phyloP scores from a whole-genome alignment of 129 eudicot species.

The Lactuca saligna region DNA sequence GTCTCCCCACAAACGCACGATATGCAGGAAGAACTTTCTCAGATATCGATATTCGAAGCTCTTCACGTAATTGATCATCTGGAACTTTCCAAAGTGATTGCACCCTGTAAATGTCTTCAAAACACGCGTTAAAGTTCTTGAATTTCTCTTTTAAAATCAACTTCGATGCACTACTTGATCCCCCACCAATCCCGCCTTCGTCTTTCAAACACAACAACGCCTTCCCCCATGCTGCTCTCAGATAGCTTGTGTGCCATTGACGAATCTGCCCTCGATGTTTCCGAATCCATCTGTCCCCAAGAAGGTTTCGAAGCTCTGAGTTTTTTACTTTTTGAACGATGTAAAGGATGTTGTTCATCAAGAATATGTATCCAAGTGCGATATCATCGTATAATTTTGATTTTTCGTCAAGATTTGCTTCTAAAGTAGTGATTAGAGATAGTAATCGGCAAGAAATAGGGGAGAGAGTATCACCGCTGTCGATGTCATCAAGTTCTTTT shows the following conservation, averaged over 20 bases:
- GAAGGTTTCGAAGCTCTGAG: slow-evolving; percentile 73
- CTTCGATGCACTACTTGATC: slow-evolving; percentile 79
- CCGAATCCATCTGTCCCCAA: slow-evolving; percentile 91
- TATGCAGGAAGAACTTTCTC: slow-evolving; percentile 91
- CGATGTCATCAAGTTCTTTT: slow-evolving; percentile 33
- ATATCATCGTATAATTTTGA: slow-evolving; percentile 72
- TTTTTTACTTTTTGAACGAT: slow-evolving; percentile 82
- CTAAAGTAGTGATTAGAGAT: slow-evolving; percentile 61
- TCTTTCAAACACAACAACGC: slow-evolving; percentile 83
- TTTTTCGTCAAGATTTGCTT: slow-evolving; percentile 80
- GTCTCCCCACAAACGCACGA: slow-evolving; percentile 81
- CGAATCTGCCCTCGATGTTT: slow-evolving; percentile 78
- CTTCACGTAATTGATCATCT: slow-evolving; percentile 86
- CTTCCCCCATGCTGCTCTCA: slow-evolving; percentile 93
- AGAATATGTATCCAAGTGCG: slow-evolving; percentile 74
- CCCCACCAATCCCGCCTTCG: slow-evolving; percentile 83
- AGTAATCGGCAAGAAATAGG: slow-evolving; percentile 58
- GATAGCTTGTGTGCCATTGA: slow-evolving; percentile 84
- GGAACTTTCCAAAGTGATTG: slow-evolving; percentile 91
- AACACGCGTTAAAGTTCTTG: slow-evolving; percentile 79
- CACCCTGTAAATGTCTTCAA: slow-evolving; percentile 84
- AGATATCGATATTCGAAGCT: slow-evolving; percentile 93
- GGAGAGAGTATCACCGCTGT: slow-evolving; percentile 44
- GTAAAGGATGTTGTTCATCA: slow-evolving; percentile 82
- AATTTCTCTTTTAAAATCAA: slow-evolving; percentile 82